A percentile compares a stretch with the other conserved stretches of the same genome.
phyloP scores from a whole-genome alignment of 2,329 filamentous ascomycete genomes.

The Aspergillus candidus region DNA sequence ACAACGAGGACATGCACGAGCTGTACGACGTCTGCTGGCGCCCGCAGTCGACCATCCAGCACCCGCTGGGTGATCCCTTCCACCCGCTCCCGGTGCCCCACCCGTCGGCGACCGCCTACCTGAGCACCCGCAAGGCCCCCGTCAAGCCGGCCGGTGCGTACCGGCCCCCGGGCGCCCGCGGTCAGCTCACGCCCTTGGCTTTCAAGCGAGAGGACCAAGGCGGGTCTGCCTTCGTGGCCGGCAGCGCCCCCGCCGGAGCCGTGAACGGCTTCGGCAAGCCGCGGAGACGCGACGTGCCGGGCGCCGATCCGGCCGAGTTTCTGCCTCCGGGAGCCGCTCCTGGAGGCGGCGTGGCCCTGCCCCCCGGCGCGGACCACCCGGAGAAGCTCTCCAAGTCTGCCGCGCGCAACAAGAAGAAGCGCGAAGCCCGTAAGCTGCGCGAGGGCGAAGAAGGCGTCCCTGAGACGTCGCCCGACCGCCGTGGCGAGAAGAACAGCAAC shows the following conservation, averaged over 20 bases:
- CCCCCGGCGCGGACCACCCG: slow-evolving; percentile 54
- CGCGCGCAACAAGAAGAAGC: slow-evolving; percentile 98
- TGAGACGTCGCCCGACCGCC: slow-evolving; percentile 57
- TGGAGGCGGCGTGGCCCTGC: slow-evolving; percentile 59
- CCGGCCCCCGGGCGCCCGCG: slow-evolving; percentile 86
- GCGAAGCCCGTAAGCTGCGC: slow-evolving; percentile 88
- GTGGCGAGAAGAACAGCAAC: slow-evolving; percentile 32
- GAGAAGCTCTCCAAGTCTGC: slow-evolving; percentile 76
- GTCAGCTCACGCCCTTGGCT: slow-evolving; percentile 78
- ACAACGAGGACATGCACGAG: slow-evolving; percentile 90
- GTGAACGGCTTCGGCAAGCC: slow-evolving; percentile 75
- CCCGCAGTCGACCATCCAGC: slow-evolving; percentile 59
- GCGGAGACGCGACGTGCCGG: slow-evolving; percentile 73
- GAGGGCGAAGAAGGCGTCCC: slow-evolving; percentile 56
- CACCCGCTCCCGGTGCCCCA: slow-evolving; percentile 70
- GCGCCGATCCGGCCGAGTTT: slow-evolving; percentile 66
- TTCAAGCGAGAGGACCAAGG: slow-evolving; percentile 98
- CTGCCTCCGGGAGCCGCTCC: slow-evolving; percentile 64
- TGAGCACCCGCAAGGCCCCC: slow-evolving; percentile 84
- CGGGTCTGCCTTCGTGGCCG: slow-evolving; percentile 80
- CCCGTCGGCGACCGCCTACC: slow-evolving; percentile 71
- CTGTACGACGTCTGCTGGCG: slow-evolving; percentile 88
- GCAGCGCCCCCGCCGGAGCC: slow-evolving; percentile 52
- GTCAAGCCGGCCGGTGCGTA: slow-evolving; percentile 97
- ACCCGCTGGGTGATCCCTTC: slow-evolving; percentile 65